Evolutionary conservation across 202 grass and related monocot genomes (phyloP).

Genomic region (Digitaria exilis): DNA sequence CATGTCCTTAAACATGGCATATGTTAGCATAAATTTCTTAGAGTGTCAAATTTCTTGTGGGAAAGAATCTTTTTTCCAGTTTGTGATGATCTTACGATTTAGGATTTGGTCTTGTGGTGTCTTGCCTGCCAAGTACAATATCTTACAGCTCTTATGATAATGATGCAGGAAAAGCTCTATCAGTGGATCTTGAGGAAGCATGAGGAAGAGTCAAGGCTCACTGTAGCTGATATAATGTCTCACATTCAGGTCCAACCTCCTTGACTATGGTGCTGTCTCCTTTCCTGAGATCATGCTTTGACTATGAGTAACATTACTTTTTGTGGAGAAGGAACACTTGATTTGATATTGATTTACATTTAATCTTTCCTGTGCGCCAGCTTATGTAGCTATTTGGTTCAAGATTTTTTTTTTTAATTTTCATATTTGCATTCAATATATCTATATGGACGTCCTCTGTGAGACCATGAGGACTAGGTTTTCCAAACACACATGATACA

Average conservation of each 20-base stretch:
- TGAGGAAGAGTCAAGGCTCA: slow-evolving; percentile 66
- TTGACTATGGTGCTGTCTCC: not conserved
- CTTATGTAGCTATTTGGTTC: slow-evolving; percentile 18
- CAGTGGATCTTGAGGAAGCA: slow-evolving; percentile 88
- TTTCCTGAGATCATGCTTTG: slow-evolving; percentile 37
- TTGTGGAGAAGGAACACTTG: not conserved
- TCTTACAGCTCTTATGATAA: not conserved
- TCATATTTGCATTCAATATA: not conserved
- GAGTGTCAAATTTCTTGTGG: not conserved
- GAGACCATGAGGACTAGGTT: slow-evolving; percentile 7
- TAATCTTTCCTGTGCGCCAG: not conserved
- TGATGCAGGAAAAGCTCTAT: slow-evolving; percentile 81
- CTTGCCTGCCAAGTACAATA: not conserved
- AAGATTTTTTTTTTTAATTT: not conserved
- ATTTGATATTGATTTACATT: not conserved
- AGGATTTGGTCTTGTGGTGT: not conserved
- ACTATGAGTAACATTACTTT: slow-evolving; percentile 11
- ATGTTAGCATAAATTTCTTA: slow-evolving; percentile 4
- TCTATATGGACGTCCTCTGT: not conserved
- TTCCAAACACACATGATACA: not conserved
- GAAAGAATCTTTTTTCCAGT: not conserved
- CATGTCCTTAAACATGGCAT: not conserved
- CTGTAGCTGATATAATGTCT: slow-evolving; percentile 73
- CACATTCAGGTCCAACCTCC: slow-evolving; percentile 66
- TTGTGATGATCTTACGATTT: not conserved